phyloP scores from a whole-genome alignment of 306 rosid species.

The Calophaca sinica region DNA sequence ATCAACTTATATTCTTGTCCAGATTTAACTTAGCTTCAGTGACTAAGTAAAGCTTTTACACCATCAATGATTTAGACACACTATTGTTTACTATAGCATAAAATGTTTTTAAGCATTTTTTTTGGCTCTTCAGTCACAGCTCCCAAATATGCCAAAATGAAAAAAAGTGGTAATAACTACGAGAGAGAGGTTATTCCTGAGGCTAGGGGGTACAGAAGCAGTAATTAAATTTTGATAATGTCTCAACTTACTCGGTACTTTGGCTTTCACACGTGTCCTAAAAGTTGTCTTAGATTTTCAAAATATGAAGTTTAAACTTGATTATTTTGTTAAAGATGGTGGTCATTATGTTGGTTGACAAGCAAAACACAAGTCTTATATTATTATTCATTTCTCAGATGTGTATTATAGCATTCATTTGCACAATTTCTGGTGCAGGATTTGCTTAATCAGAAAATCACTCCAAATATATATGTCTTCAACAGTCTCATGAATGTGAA shows the following conservation, averaged over 20 bases:
- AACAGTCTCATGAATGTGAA: constrained; percentile 98
- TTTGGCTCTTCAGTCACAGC: neutral
- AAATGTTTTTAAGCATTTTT: neutral
- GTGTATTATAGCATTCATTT: constrained; percentile 38
- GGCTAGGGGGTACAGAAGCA: neutral
- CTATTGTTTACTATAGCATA: no score
- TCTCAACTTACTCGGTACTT: neutral
- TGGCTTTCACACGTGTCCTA: constrained; percentile 27
- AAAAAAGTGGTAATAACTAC: no score
- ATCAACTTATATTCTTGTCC: neutral
- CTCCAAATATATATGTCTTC: constrained; percentile 84
- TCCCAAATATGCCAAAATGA: no score
- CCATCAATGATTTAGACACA: neutral
- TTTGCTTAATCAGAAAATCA: constrained; percentile 74
- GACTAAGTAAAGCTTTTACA: neutral
- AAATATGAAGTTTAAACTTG: constrained; percentile 25
- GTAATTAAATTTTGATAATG: neutral
- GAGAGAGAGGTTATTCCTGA: neutral
- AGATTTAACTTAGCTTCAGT: neutral
- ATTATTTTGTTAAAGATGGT: constrained; percentile 26
- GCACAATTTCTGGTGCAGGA: constrained; percentile 68
- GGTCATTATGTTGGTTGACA: constrained; percentile 12
- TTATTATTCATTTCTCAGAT: constrained; percentile 35
- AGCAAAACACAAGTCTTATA: neutral
- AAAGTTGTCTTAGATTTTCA: constrained; percentile 27